Evolutionary conservation across 305 asterid species (phyloP).

Genomic region (Plantago coronopus): DNA sequence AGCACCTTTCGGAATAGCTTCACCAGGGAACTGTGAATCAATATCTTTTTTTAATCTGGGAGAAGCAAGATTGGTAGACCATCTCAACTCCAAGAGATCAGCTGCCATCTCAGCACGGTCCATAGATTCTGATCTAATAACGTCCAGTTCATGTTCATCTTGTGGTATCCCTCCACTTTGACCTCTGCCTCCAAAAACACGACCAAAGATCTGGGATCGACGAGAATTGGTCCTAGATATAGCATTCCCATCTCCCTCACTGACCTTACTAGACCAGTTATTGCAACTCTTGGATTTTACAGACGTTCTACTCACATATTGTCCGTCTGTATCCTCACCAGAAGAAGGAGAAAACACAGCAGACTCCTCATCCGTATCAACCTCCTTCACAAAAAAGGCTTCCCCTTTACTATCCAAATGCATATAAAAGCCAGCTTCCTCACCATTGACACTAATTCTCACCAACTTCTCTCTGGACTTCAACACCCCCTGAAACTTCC

Average conservation of each 20-base stretch:
- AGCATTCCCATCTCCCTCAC: constrained; percentile 30
- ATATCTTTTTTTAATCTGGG: constrained; percentile 32
- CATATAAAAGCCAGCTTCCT: constrained; percentile 72
- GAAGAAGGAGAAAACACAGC: constrained; percentile 45
- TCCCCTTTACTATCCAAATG: constrained; percentile 82
- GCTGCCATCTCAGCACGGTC: constrained; percentile 91
- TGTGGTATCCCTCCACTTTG: constrained; percentile 24
- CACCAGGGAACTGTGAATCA: constrained; percentile 24
- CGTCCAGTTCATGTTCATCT: constrained; percentile 27
- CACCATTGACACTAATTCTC: constrained; percentile 65
- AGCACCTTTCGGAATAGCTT: constrained; percentile 25
- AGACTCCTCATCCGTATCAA: constrained; percentile 41
- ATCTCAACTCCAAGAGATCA: constrained; percentile 84
- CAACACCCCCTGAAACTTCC: constrained; percentile 92
- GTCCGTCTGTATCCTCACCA: constrained; percentile 60
- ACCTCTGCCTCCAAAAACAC: constrained; percentile 60
- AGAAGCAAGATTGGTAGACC: constrained; percentile 75
- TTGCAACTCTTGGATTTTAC: constrained; percentile 45
- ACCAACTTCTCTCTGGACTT: constrained; percentile 84
- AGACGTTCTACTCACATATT: constrained; percentile 24
- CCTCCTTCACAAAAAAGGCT: constrained; percentile 70
- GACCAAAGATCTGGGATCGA: constrained; percentile 50
- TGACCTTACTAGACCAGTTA: constrained; percentile 34
- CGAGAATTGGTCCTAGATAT: constrained; percentile 41
- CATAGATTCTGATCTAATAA: constrained; percentile 45